Conservation (phyloP, 257 asterid species). For the Hygrophila difformis region DNA sequence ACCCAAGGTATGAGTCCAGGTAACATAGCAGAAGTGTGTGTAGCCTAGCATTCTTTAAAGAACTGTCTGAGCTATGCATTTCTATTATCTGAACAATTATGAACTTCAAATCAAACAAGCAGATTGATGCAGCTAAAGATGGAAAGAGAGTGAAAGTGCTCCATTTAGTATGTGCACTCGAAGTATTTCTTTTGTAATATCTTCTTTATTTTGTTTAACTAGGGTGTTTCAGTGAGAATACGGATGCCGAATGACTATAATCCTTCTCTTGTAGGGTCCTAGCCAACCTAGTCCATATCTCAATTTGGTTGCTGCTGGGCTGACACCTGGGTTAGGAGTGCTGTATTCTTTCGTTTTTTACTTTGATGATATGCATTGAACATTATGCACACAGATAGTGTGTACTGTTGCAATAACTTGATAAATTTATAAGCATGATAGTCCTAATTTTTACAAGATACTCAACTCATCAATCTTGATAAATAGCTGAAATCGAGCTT, state of each 20-base stretch:
- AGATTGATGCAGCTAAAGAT: not conserved
- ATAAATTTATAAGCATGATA: too few relatives aligned
- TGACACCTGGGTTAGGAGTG: constrained; percentile 32
- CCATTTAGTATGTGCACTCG: constrained; percentile 9
- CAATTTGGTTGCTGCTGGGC: constrained; percentile 53
- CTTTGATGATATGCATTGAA: too few relatives aligned
- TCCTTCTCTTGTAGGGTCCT: constrained; percentile 55
- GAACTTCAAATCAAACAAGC: not conserved
- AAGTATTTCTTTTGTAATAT: constrained; percentile 7
- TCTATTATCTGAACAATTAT: not conserved
- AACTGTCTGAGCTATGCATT: not conserved
- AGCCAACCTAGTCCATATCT: constrained; percentile 54
- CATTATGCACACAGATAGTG: too few relatives aligned
- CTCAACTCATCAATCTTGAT: too few relatives aligned
- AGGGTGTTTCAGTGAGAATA: constrained; percentile 54
- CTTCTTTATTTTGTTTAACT: constrained; percentile 7
- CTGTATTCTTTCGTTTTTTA: too few relatives aligned
- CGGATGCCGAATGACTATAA: constrained; percentile 51
- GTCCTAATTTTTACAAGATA: too few relatives aligned
- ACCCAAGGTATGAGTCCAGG: too few relatives aligned
- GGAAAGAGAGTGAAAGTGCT: not conserved
- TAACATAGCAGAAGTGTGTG: too few relatives aligned
- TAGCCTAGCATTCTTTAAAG: not conserved
- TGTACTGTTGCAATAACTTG: too few relatives aligned
- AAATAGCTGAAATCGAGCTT: too few relatives aligned